Conservation (phyloP, 2,329 filamentous ascomycete species). For the Pseudogymnoascus sp. region DNA sequence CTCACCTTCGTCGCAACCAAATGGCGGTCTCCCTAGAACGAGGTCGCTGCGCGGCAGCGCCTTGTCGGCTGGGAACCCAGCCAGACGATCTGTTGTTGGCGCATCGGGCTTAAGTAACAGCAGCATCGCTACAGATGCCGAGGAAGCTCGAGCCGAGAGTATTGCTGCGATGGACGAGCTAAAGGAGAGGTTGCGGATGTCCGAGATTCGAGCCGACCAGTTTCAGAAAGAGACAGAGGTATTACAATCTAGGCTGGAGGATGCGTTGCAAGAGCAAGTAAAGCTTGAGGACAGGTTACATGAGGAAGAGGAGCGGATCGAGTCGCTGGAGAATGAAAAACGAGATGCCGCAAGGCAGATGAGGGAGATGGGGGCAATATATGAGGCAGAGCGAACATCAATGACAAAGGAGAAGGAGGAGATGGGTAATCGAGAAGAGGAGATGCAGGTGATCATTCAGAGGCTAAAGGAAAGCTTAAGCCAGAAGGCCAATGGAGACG, state of each 20-base stretch:
- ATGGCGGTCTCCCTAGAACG: slow-evolving; percentile 7
- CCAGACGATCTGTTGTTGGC: slow-evolving; percentile 13
- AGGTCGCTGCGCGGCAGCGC: slow-evolving; percentile 10
- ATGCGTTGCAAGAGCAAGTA: slow-evolving; percentile 72
- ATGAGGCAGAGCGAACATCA: slow-evolving; percentile 80
- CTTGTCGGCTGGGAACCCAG: slow-evolving; percentile 1
- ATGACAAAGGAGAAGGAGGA: slow-evolving; percentile 91
- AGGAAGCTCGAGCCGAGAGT: slow-evolving; percentile 72
- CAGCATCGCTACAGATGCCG: slow-evolving; percentile 39
- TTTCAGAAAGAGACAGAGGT: slow-evolving; percentile 79
- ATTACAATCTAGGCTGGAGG: slow-evolving; percentile 77
- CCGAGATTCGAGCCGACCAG: slow-evolving; percentile 70
- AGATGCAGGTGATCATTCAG: slow-evolving; percentile 84
- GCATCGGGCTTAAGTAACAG: slow-evolving; percentile 26
- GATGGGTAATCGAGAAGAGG: slow-evolving; percentile 73
- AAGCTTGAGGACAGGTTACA: slow-evolving; percentile 83
- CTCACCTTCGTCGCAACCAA: slow-evolving; percentile 7
- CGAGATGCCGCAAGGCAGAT: slow-evolving; percentile 75
- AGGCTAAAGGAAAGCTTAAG: slow-evolving; percentile 83
- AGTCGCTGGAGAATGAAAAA: slow-evolving; percentile 75
- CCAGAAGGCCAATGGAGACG: slow-evolving; percentile 54
- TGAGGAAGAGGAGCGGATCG: slow-evolving; percentile 77
- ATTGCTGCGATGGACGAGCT: slow-evolving; percentile 75
- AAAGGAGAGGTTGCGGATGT: slow-evolving; percentile 72
- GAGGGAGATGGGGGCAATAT: slow-evolving; percentile 85